Base-by-base conservation (phyloP, 129 eudicot species). In the Deinandra increscens region DNA sequence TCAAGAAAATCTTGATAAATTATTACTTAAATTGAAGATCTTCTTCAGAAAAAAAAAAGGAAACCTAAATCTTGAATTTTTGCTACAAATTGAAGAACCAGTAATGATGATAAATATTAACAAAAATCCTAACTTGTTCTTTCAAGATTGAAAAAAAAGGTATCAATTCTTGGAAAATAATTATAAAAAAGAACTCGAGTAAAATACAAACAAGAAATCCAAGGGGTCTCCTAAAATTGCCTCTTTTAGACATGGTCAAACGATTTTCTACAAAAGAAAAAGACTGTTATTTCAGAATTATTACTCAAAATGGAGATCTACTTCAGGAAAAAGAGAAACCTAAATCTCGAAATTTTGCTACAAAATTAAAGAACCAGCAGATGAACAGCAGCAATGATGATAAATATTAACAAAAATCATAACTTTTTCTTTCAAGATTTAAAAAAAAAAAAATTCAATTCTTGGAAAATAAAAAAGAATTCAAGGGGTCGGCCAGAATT, bases 31-130 rank as follows among this genome's bases (percentile, higher is more conserved):
- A 6, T 43, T 13, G 8, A 26, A 43, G 53, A 65, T 45, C 29
- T 43, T 59, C 45, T 45, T 45, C 36, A 61, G 11, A 18, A 49
- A 62, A 34, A 46, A 60, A 45, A 37, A 17, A 1, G 13, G 5
- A 12, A 60, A n/a, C 66, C 23, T 54, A 66, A 53, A 17, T 74
- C 79, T 65, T 42, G 67, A 74, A 68, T 17, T 37, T 49, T 56
- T 23, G 0, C 33, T 18, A 18, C 45, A 43, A 19, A 74, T 29
- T 7, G 29, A 15, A 17, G 45, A 23, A 51, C 0, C 1, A 19
- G 9, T 44, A 44, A 72, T 46, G 69, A 46, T 60, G 69, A 20
- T 22, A 37, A 48, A 34, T 2, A 62, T 61, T 2, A 29, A 53
- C 46, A 53, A 74, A 38, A 64, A 22, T 51, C 53, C 53, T 0